These are phyloP conservation scores for Flammula alnicola DNA, from an alignment of 1,284 basidiomycete species.

Conservation along the genomic window DNA sequence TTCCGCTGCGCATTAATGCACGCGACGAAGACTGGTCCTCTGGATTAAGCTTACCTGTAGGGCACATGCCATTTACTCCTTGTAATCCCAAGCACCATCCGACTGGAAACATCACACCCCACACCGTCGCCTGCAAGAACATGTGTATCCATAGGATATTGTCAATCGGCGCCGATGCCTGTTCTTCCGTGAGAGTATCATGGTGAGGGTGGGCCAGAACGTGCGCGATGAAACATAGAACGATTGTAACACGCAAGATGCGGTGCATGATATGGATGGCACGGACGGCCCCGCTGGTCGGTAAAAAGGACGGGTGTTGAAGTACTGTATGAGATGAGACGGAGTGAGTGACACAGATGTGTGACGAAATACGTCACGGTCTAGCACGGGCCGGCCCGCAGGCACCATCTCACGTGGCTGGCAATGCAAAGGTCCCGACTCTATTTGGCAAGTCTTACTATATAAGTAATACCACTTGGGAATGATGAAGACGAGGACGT, in stretches of 20 bases:
- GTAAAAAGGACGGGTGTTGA: no score
- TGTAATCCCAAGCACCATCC: conserved; percentile 88
- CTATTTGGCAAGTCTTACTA: no score
- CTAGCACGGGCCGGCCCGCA: no score
- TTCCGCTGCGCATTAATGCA: no score
- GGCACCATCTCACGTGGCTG: no score
- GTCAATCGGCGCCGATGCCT: conserved; percentile 72
- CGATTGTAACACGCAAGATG: conserved; percentile 5
- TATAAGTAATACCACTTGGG: no score
- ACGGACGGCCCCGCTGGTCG: conserved; percentile 4
- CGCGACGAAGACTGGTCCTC: conserved; percentile 8
- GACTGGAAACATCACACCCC: conserved; percentile 83
- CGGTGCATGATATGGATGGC: conserved; percentile 12
- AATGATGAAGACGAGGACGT: conserved; percentile 73
- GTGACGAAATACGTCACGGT: no score
- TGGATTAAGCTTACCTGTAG: conserved; percentile 63
- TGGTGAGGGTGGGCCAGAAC: conserved; percentile 63
- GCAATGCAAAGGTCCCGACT: no score
- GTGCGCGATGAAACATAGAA: conserved; percentile 15
- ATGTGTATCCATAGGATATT: conserved; percentile 83
- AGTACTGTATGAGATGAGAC: no score
- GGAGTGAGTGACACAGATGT: no score
- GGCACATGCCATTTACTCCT: conserved; percentile 88
- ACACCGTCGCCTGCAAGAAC: conserved; percentile 72
- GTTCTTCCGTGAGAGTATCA: conserved; percentile 64